Evolutionary conservation across 208 protist genomes (phyloP).

Genomic region (Leishmania aethiopica): DNA sequence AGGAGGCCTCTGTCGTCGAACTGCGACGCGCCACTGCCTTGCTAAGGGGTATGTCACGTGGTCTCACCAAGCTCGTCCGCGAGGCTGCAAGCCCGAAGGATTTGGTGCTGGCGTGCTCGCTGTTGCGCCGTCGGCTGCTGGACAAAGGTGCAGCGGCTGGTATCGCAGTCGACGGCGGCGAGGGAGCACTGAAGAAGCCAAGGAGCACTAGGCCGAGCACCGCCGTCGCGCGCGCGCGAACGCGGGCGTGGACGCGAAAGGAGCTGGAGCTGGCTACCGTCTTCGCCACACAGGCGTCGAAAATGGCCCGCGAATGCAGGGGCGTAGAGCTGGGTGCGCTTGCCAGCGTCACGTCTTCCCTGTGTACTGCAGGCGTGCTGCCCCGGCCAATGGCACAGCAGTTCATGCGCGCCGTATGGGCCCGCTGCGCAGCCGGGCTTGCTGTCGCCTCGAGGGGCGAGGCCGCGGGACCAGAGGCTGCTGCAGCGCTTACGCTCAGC

Average conservation of each 20-base stretch:
- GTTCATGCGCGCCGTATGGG: constrained; percentile 15
- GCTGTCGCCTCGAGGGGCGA: background rate
- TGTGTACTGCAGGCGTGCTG: constrained; percentile 18
- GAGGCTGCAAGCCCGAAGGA: constrained; percentile 16
- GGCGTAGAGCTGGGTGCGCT: constrained; percentile 37
- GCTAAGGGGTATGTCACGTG: background rate
- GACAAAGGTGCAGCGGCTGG: background rate
- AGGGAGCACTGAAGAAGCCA: background rate
- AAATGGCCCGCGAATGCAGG: constrained; percentile 25
- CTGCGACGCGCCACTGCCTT: constrained; percentile 7
- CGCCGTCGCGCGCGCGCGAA: background rate
- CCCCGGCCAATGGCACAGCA: background rate
- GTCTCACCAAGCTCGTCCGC: background rate
- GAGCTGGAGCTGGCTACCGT: constrained; percentile 20
- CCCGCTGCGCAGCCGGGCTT: constrained; percentile 12
- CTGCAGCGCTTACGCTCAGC: constrained; percentile 4
- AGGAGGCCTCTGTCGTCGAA: background rate
- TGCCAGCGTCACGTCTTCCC: constrained; percentile 20
- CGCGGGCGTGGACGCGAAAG: background rate
- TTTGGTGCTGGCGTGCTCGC: constrained; percentile 17
- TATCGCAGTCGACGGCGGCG: background rate
- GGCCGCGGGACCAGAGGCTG: background rate
- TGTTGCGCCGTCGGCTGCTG: constrained; percentile 23
- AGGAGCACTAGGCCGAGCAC: background rate
- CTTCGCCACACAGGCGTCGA: constrained; percentile 18